phyloP scores from a whole-genome alignment of 2,329 filamentous ascomycete genomes.

The Myrmaecium sp. region DNA sequence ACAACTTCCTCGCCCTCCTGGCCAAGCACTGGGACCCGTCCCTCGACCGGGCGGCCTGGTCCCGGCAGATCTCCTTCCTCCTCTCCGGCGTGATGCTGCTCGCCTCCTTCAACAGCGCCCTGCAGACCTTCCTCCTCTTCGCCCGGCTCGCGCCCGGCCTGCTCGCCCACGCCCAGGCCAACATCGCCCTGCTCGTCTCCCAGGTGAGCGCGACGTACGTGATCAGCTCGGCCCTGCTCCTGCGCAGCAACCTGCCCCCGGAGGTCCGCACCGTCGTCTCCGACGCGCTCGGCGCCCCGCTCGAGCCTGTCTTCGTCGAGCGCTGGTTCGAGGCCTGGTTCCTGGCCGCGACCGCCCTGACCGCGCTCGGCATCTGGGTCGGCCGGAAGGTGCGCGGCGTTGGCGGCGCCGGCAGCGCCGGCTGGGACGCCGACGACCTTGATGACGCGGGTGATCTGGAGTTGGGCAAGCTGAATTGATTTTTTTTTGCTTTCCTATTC shows the following conservation, averaged over 20 bases:
- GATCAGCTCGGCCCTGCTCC: conserved; percentile 59
- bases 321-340: conserved; percentile 86
- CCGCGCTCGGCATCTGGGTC: conserved; percentile 55
- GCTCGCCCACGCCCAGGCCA: conserved; percentile 58
- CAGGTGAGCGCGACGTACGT: conserved; percentile 77
- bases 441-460: too few species aligned
- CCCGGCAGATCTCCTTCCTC: conserved; percentile 69
- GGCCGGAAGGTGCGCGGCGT: conserved; percentile 48
- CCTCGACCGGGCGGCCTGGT: conserved; percentile 69
- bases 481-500: too few species aligned
- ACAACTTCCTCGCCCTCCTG: conserved; percentile 61
- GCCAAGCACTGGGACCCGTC: conserved; percentile 72
- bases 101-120: conserved; percentile 62
- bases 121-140: conserved; percentile 76
- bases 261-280: conserved; percentile 64
- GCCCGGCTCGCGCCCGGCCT: conserved; percentile 55
- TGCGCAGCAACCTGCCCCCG: conserved; percentile 60
- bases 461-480: too few species aligned
- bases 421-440: too few species aligned
- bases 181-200: conserved; percentile 60
- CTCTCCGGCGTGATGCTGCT: conserved; percentile 70
- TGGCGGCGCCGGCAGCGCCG: too few species aligned
- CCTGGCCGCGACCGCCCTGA: conserved; percentile 47
- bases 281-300: conserved; percentile 58
- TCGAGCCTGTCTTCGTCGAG: conserved; percentile 58